Conservation (phyloP, 2,329 filamentous ascomycete species). For the Albifimbria verrucaria region DNA sequence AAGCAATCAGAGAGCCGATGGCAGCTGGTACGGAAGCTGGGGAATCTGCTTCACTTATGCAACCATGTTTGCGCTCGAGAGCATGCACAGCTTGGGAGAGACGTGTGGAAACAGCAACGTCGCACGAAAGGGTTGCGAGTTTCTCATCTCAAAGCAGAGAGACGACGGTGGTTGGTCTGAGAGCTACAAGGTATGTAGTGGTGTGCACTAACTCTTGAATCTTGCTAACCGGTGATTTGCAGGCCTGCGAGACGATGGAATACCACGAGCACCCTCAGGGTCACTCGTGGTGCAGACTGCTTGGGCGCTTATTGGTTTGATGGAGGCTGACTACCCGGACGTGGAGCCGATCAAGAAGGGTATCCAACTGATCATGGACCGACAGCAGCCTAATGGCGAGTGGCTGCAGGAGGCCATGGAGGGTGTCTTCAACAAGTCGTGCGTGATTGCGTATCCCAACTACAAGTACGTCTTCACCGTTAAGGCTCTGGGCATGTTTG, state of each 20-base stretch:
- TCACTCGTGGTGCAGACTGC: constrained; percentile 94
- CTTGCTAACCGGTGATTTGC: constrained; percentile 13
- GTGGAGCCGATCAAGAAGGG: constrained; percentile 68
- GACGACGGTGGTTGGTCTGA: constrained; percentile 95
- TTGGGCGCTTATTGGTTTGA: constrained; percentile 79
- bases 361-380: constrained; percentile 75
- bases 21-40: constrained; percentile 98
- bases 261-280: constrained; percentile 72
- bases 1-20: constrained; percentile 70
- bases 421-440: constrained; percentile 97
- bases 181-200: constrained; percentile 65
- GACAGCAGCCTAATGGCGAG: constrained; percentile 86
- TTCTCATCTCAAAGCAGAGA: constrained; percentile 80
- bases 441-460: constrained; percentile 99
- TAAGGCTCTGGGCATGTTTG: constrained; percentile 90
- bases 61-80: constrained; percentile 92
- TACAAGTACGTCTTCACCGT: constrained; percentile 97
- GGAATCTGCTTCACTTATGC: constrained; percentile 98
- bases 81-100: constrained; percentile 77
- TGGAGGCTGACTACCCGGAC: constrained; percentile 81
- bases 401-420: constrained; percentile 94
- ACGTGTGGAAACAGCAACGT: constrained; percentile 70
- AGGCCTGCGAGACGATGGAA: constrained; percentile 72
- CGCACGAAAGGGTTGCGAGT: constrained; percentile 75
- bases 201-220: background rate